Evolutionary conservation across 192 early-diverging fungal species (phyloP).

Genomic region (Backusella tarrabulga): DNA sequence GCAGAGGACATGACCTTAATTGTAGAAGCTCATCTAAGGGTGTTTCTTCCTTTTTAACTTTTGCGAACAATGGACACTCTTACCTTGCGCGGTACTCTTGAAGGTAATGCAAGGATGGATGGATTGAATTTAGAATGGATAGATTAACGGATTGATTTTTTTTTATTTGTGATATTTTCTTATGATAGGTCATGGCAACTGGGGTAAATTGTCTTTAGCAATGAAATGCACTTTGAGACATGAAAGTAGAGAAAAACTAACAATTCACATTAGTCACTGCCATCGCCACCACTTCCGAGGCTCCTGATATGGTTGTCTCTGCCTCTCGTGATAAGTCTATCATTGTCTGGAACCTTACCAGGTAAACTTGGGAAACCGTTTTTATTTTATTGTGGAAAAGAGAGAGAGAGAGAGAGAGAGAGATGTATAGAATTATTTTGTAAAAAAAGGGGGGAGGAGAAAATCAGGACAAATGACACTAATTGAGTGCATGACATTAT

Average conservation of each 20-base stretch:
- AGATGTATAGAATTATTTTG: not conserved
- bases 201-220: constrained; percentile 19
- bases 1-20: not conserved
- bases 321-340: constrained; percentile 98
- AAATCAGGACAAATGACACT: not conserved
- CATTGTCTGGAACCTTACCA: constrained; percentile 94
- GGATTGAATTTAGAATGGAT: constrained; percentile 14
- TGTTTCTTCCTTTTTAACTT: constrained; percentile 22
- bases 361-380: not conserved
- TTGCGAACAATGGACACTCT: constrained; percentile 27
- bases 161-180: not conserved
- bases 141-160: constrained; percentile 12
- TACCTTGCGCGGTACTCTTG: constrained; percentile 32
- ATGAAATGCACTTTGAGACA: not conserved
- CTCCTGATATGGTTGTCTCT: constrained; percentile 95
- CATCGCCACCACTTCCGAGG: constrained; percentile 94
- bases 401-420: no score
- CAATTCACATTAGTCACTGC: constrained; percentile 69
- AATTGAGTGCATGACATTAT: not conserved
- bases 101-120: constrained; percentile 27
- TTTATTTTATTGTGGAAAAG: not conserved
- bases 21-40: not conserved
- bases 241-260: not conserved
- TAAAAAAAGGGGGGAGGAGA: not conserved
- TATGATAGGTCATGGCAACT: constrained; percentile 34